These are phyloP conservation scores for Cercospora beticola DNA, from an alignment of 2,329 filamentous ascomycete genomes.

Conservation along the genomic window DNA sequence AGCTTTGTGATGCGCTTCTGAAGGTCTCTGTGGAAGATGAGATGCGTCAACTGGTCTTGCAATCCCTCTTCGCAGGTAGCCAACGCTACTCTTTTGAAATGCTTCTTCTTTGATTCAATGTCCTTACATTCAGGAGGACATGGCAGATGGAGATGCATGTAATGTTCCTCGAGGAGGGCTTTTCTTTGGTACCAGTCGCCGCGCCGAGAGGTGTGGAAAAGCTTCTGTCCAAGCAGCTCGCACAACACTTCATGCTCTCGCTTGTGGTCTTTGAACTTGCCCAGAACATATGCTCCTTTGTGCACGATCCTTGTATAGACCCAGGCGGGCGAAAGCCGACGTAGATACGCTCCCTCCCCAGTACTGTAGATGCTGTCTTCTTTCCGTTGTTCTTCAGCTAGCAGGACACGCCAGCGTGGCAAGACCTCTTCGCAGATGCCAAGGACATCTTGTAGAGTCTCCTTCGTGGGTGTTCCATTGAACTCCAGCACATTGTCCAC, in stretches of 20 bases:
- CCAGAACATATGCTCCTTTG: constrained; percentile 74
- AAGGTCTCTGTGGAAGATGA: constrained; percentile 91
- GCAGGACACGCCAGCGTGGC: constrained; percentile 72
- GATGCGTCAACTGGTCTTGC: constrained; percentile 82
- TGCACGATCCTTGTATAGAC: constrained; percentile 91
- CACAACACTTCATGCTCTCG: constrained; percentile 72
- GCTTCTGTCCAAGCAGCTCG: constrained; percentile 73
- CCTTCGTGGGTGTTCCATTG: constrained; percentile 66
- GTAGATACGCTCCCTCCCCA: constrained; percentile 83
- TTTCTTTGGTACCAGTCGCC: constrained; percentile 96
- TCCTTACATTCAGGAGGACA: constrained; percentile 44
- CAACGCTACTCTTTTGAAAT: constrained; percentile 76
- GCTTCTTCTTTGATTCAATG: constrained; percentile 67
- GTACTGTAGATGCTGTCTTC: constrained; percentile 75
- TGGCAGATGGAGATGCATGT: constrained; percentile 69
- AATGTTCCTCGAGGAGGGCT: constrained; percentile 90
- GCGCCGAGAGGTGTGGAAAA: constrained; percentile 82
- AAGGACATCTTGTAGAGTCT: constrained; percentile 66
- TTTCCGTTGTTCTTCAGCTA: constrained; percentile 73
- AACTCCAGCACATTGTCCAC: constrained; percentile 82
- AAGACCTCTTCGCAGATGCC: constrained; percentile 72
- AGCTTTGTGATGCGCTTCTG: constrained; percentile 92
- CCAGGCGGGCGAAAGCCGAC: constrained; percentile 86
- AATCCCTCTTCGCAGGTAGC: constrained; percentile 82
- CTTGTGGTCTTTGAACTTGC: constrained; percentile 73